A percentile compares a stretch with the other conserved stretches of the same genome.
phyloP scores from a whole-genome alignment of 495 filamentous ascomycete genomes.

The Annulohypoxylon bovei region DNA sequence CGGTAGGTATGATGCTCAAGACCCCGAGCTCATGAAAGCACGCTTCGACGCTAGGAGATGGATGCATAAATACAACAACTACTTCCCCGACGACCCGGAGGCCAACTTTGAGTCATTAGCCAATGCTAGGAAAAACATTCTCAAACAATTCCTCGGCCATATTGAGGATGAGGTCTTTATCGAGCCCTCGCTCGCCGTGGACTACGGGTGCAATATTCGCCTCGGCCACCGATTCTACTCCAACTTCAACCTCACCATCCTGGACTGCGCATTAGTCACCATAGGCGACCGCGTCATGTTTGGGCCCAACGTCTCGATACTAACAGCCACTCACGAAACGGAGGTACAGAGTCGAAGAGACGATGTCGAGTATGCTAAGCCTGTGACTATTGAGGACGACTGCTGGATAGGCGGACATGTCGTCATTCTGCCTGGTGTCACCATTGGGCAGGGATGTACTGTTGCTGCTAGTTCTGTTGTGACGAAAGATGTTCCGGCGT shows the following conservation, averaged over 20 bases:
- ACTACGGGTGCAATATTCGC: slow-evolving; percentile 65
- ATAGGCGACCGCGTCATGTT: slow-evolving; percentile 83
- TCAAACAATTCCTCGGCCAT: slow-evolving; percentile 55
- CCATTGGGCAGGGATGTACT: slow-evolving; percentile 72
- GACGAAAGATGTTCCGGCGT: slow-evolving; percentile 68
- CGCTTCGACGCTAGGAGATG: slow-evolving; percentile 60
- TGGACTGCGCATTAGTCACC: slow-evolving; percentile 81
- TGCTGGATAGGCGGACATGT: slow-evolving; percentile 90
- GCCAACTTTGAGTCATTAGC: slow-evolving; percentile 50
- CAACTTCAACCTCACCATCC: slow-evolving; percentile 77
- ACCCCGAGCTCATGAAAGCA: slow-evolving; percentile 51
- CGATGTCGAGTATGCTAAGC: slow-evolving; percentile 79
- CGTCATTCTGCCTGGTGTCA: slow-evolving; percentile 79
- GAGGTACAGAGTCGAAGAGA: slow-evolving; percentile 77
- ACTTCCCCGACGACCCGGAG: slow-evolving; percentile 55
- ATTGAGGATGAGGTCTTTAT: slow-evolving; percentile 58
- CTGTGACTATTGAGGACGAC: slow-evolving; percentile 84
- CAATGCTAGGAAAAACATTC: slow-evolving; percentile 48
- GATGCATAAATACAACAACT: slow-evolving; percentile 59
- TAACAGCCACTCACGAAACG: slow-evolving; percentile 77
- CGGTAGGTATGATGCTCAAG: slow-evolving; percentile 54
- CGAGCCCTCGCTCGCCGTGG: slow-evolving; percentile 63
- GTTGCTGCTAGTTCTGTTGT: slow-evolving; percentile 92
- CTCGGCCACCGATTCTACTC: slow-evolving; percentile 71
- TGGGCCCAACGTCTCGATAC: slow-evolving; percentile 81